Conservation (phyloP, 2,329 filamentous ascomycete genomes). For the Botrytis porri region DNA sequence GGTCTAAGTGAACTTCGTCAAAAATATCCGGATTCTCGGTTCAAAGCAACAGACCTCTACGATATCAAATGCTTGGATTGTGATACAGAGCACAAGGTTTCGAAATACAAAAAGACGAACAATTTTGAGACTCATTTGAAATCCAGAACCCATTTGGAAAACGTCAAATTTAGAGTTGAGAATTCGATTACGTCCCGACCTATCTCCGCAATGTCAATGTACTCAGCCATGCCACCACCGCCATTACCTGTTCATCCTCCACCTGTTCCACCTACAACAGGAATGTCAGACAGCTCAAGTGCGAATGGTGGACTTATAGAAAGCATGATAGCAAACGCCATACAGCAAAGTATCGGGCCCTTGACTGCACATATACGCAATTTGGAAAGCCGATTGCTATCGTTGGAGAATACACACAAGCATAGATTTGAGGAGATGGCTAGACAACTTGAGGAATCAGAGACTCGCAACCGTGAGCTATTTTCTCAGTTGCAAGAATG, state of each 20-base stretch:
- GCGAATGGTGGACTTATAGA: slow-evolving; percentile 14
- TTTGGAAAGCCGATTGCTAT: background rate
- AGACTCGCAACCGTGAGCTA: background rate
- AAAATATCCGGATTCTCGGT: slow-evolving; percentile 8
- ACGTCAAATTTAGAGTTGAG: background rate
- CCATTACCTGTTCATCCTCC: background rate
- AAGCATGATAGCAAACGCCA: slow-evolving; percentile 8
- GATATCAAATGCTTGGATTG: slow-evolving; percentile 15
- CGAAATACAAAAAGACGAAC: background rate
- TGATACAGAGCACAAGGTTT: background rate
- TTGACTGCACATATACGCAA: slow-evolving; percentile 1
- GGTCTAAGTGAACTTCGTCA: slow-evolving; percentile 11
- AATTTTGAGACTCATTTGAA: slow-evolving; percentile 8
- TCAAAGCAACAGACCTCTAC: background rate
- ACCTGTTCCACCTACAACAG: background rate
- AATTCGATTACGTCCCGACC: background rate
- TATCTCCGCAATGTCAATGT: background rate
- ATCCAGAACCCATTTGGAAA: background rate
- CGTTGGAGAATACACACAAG: slow-evolving; percentile 2
- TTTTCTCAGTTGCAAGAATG: background rate
- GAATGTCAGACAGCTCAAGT: background rate
- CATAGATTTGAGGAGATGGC: slow-evolving; percentile 11
- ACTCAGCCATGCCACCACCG: slow-evolving; percentile 3
- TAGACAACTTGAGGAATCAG: background rate
- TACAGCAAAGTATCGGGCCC: background rate